Conservation (phyloP, 2,329 filamentous ascomycete genomes). For the Botrytis cinerea region DNA sequence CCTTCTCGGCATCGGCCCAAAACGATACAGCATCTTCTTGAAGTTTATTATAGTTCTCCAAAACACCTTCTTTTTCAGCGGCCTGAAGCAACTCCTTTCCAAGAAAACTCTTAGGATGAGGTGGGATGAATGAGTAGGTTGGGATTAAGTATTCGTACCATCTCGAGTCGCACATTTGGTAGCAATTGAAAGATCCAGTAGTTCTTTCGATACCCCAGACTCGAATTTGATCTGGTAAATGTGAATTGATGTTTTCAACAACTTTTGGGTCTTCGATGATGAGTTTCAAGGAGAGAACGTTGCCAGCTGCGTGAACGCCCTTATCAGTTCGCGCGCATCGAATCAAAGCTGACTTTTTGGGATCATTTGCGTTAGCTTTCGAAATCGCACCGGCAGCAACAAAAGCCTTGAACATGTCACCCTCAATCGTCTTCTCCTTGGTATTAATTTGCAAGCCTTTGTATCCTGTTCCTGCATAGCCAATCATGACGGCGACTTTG, state of each 20-base stretch:
- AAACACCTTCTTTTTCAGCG: constrained; percentile 70
- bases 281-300: constrained; percentile 91
- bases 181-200: constrained; percentile 89
- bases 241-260: constrained; percentile 85
- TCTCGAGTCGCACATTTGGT: constrained; percentile 89
- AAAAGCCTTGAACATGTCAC: constrained; percentile 90
- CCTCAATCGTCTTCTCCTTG: constrained; percentile 89
- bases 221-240: constrained; percentile 84
- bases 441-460: constrained; percentile 92
- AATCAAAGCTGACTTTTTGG: constrained; percentile 92
- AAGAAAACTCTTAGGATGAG: constrained; percentile 83
- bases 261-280: constrained; percentile 91
- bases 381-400: constrained; percentile 90
- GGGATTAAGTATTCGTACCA: constrained; percentile 98
- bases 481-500: constrained; percentile 94
- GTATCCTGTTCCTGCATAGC: constrained; percentile 95
- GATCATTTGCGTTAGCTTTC: constrained; percentile 94
- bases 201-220: constrained; percentile 93
- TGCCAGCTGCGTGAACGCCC: constrained; percentile 93
- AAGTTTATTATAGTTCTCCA: constrained; percentile 66
- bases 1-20: constrained; percentile 81
- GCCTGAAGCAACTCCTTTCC: constrained; percentile 80
- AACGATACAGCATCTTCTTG: constrained; percentile 79
- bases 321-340: constrained; percentile 96
- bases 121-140: constrained; percentile 87